A percentile compares a stretch with the other conserved stretches of the same genome.
Conservation (phyloP, 805 yeast species). For the Cyberlindnera nakhonratchasimensis region DNA sequence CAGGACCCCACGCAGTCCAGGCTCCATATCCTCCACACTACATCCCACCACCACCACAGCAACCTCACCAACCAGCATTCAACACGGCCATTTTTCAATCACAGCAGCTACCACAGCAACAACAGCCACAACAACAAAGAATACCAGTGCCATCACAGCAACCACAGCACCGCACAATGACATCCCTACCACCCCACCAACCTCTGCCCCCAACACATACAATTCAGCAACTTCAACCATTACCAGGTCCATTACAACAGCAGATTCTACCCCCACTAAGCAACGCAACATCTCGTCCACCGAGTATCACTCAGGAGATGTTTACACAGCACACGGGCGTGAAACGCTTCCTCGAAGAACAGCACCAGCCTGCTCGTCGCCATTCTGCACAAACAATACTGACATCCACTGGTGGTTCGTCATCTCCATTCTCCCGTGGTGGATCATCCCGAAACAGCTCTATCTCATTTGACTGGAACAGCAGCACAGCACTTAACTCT, state of each 20-base stretch:
- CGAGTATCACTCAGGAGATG: slow-evolving; percentile 25
- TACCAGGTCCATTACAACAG: background rate
- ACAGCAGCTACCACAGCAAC: slow-evolving; percentile 2
- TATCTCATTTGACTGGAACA: slow-evolving; percentile 35
- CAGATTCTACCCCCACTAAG: slow-evolving; percentile 20
- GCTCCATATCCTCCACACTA: slow-evolving; percentile 5
- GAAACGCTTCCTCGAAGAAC: slow-evolving; percentile 29
- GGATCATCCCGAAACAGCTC: slow-evolving; percentile 41
- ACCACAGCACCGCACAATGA: slow-evolving; percentile 13
- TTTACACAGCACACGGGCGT: slow-evolving; percentile 28
- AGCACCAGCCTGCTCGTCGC: slow-evolving; percentile 26
- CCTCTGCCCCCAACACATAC: slow-evolving; percentile 4
- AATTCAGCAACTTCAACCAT: slow-evolving; percentile 13
- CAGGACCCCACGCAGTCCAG: background rate
- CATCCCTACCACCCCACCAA: slow-evolving; percentile 11
- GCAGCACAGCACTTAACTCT: slow-evolving; percentile 14
- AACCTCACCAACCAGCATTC: slow-evolving; percentile 16
- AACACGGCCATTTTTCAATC: slow-evolving; percentile 21
- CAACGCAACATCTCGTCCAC: slow-evolving; percentile 22
- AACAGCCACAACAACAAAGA: slow-evolving; percentile 10
- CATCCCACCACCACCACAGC: slow-evolving; percentile 12
- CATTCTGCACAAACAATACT: slow-evolving; percentile 29
- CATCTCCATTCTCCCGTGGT: slow-evolving; percentile 34
- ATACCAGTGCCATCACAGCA: slow-evolving; percentile 7
- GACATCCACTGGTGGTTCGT: slow-evolving; percentile 23